Conservation (phyloP, 1,284 basidiomycete species). For the Phellinidium pouzarii region DNA sequence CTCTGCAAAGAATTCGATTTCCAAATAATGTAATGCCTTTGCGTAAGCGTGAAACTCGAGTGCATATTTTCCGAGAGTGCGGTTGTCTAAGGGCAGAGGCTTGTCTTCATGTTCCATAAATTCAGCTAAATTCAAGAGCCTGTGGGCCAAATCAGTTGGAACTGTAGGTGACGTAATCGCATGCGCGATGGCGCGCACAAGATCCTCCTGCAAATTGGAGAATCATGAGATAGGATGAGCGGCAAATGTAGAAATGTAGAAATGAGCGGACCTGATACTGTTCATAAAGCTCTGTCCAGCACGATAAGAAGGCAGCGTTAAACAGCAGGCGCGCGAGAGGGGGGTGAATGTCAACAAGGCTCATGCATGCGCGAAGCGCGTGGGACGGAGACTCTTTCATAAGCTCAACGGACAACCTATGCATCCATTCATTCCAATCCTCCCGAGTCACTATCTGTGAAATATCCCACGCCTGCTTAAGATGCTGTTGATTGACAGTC, state of each 20-base stretch:
- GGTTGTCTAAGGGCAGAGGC: constrained; percentile 88
- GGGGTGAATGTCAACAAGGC: constrained; percentile 86
- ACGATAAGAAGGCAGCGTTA: constrained; percentile 97
- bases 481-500: constrained; percentile 94
- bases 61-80: constrained; percentile 90
- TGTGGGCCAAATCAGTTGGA: constrained; percentile 90
- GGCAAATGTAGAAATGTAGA: neutral
- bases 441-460: constrained; percentile 75
- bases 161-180: constrained; percentile 80
- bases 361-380: constrained; percentile 93
- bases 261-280: constrained; percentile 71
- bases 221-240: constrained; percentile 2
- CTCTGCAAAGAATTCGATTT: constrained; percentile 94
- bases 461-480: constrained; percentile 96
- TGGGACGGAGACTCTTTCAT: constrained; percentile 99
- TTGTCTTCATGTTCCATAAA: constrained; percentile 99
- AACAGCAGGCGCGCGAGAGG: constrained; percentile 93
- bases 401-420: constrained; percentile 88
- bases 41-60: constrained; percentile 94
- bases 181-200: constrained; percentile 85
- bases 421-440: constrained; percentile 97
- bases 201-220: constrained; percentile 62
- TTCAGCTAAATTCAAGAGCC: constrained; percentile 93
- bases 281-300: constrained; percentile 95
- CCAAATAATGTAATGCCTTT: constrained; percentile 98